Conservation (phyloP, 192 early-diverging fungal genomes). For the Coemansia sp. region DNA sequence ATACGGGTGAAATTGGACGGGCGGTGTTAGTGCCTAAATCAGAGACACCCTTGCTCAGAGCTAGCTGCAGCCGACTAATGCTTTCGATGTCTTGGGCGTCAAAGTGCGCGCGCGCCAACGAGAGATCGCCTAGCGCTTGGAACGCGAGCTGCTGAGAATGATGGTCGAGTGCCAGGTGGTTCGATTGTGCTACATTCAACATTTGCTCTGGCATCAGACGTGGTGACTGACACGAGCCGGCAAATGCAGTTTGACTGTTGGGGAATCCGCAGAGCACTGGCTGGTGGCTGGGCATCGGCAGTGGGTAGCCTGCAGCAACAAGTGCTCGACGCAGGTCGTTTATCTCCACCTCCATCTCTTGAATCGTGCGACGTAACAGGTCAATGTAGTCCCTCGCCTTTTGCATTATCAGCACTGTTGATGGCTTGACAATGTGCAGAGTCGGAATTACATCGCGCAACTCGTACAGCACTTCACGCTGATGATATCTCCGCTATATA, state of each 20-base stretch:
- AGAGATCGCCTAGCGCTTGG: constrained; percentile 36
- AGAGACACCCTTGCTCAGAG: constrained; percentile 29
- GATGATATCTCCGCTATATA: constrained; percentile 56
- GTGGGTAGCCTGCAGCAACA: constrained; percentile 52
- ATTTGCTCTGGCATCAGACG: constrained; percentile 39
- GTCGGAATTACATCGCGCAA: constrained; percentile 57
- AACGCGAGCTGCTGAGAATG: constrained; percentile 33
- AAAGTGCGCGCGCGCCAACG: constrained; percentile 35
- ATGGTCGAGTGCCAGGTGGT: constrained; percentile 34
- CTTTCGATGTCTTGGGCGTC: constrained; percentile 37
- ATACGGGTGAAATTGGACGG: constrained; percentile 50
- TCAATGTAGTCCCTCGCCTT: constrained; percentile 60
- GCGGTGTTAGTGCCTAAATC: constrained; percentile 18
- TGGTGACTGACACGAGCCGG: constrained; percentile 32
- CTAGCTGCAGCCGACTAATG: constrained; percentile 44
- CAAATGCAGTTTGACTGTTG: constrained; percentile 25
- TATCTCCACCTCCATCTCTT: constrained; percentile 55
- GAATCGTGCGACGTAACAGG: constrained; percentile 48
- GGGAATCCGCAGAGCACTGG: constrained; percentile 35
- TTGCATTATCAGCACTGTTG: constrained; percentile 59
- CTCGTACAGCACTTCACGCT: constrained; percentile 57
- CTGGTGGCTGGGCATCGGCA: constrained; percentile 51
- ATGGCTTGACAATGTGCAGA: constrained; percentile 54
- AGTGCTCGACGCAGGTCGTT: constrained; percentile 55
- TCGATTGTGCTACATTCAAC: constrained; percentile 21